Percentiles rank a stretch among this genome's conserved stretches.
Evolutionary conservation across 2,329 filamentous ascomycete genomes (phyloP).

Genomic region (Coniosporium tulheliwenetii): DNA sequence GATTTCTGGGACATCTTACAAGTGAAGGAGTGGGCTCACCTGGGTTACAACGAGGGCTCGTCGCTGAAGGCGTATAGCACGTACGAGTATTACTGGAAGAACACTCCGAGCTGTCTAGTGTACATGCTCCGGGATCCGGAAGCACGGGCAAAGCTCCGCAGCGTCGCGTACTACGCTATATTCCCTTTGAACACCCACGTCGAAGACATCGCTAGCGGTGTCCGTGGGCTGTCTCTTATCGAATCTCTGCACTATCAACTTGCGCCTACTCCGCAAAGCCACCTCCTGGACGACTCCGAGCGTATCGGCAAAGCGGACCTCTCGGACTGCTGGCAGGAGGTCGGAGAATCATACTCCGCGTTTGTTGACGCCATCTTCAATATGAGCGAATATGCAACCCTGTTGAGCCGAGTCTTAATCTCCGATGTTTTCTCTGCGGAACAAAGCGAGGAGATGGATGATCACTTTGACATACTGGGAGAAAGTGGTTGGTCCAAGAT

Average conservation of each 20-base stretch:
- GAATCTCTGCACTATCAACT: slow-evolving; percentile 21
- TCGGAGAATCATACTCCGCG: neutral
- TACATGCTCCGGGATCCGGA: neutral
- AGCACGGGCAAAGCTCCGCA: slow-evolving; percentile 18
- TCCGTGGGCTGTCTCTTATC: slow-evolving; percentile 7
- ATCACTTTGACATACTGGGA: no score
- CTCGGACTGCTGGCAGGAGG: slow-evolving; percentile 22
- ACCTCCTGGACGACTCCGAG: slow-evolving; percentile 19
- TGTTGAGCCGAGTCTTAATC: no score
- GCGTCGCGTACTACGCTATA: slow-evolving; percentile 44
- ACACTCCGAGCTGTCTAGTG: slow-evolving; percentile 28
- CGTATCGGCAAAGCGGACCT: slow-evolving; percentile 25
- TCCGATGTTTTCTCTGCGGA: no score
- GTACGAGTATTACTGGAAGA: slow-evolving; percentile 55
- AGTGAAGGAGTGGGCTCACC: slow-evolving; percentile 46
- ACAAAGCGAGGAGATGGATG: no score
- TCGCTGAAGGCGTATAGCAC: slow-evolving; percentile 55
- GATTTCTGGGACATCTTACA: slow-evolving; percentile 30
- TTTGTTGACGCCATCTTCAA: no score
- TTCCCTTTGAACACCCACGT: slow-evolving; percentile 53
- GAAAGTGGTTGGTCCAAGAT: no score
- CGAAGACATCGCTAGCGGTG: slow-evolving; percentile 14
- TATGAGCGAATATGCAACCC: no score
- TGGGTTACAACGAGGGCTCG: slow-evolving; percentile 61
- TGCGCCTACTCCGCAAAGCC: slow-evolving; percentile 22